Conservation (phyloP, 2,329 filamentous ascomycete genomes). For the Pseudogymnoascus sp. region DNA sequence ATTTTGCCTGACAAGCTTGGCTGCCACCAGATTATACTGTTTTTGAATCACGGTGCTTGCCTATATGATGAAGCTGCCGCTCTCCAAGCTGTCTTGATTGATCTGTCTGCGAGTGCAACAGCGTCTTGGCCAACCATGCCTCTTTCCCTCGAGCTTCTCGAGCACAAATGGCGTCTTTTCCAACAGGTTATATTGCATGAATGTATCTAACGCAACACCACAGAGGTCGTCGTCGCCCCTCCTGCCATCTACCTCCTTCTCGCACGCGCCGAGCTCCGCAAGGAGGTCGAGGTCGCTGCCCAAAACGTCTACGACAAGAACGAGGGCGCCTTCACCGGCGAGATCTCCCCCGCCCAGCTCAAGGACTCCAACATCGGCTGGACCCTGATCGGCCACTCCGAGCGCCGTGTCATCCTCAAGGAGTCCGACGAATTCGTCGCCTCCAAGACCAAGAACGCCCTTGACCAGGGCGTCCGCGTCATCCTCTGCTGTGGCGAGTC, state of each 20-base stretch:
- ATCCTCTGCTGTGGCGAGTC: slow-evolving; percentile 98
- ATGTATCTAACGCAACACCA: background rate
- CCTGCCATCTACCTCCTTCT: slow-evolving; percentile 85
- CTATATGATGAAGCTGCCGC: background rate
- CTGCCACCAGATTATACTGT: background rate
- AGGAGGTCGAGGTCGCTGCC: slow-evolving; percentile 76
- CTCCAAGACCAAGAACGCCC: slow-evolving; percentile 87
- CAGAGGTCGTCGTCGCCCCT: slow-evolving; percentile 91
- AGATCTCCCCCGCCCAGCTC: slow-evolving; percentile 88
- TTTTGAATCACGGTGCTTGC: too few relatives aligned
- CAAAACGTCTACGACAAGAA: slow-evolving; percentile 98
- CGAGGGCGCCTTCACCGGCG: slow-evolving; percentile 93
- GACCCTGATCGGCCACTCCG: slow-evolving; percentile 89
- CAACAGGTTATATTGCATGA: background rate
- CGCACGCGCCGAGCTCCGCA: slow-evolving; percentile 69
- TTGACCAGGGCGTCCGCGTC: slow-evolving; percentile 79
- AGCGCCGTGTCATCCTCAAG: slow-evolving; percentile 82
- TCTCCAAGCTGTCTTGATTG: background rate
- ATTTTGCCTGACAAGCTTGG: background rate
- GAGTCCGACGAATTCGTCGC: slow-evolving; percentile 83
- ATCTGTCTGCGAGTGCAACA: background rate
- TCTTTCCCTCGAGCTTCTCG: background rate
- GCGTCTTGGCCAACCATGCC: background rate
- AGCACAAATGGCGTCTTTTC: background rate
- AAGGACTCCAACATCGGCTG: slow-evolving; percentile 83